Evolutionary conservation across 1,284 basidiomycete species (phyloP), one percentile per base, ranked within the genome.

Genomic region (Phylloboletellus chloephorus): DNA sequence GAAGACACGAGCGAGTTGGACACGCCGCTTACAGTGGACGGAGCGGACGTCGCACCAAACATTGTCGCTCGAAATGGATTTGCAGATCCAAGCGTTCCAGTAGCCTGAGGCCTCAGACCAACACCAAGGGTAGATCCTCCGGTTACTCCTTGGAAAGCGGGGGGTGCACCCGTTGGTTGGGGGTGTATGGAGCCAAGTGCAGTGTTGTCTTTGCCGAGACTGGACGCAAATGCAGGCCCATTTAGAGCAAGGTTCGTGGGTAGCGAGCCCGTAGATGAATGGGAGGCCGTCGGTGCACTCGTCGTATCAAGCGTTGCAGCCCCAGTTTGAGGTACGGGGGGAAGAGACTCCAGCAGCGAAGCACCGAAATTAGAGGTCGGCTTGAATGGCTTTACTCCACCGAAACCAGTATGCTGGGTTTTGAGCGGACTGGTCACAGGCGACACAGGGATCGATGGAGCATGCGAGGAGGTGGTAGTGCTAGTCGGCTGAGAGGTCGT

Each of bases 351-450:
- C 41, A 93, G 62, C 22, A 95, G 63, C 11, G 80, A 78, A 26
- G 86, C 81, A 23, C 93, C 93, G 60, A 97, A 97, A 22, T 79
- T 85, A 1, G 86, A 90, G 0, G 86, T 79, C 2, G 93, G 93
- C 62, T 94, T 92, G 76, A 97, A 97, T 2, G 88, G 74, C 63
- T 90, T 93, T 50, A 96, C 67, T 2, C 83, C 86, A 19, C 73
- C 69, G 52, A 85, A 89, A 1, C 93, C 93, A 2, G 93, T 96
- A 26, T 71, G 60, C 54, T 96, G 92, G 1, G 87, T 68, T 54
- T 81, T 78, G 6, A 93, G 51, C 5, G 71, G 63, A 15, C 36
- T 24, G 5, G 29, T 30, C 7, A 37, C 9, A 16, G 28, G 10
- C 1, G 62, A 54, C 16, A 57, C 17, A 4, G 60, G 52, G 31